phyloP scores from a whole-genome alignment of 371 early-diverging fungal genomes.

The Haplosporangium sp. region DNA sequence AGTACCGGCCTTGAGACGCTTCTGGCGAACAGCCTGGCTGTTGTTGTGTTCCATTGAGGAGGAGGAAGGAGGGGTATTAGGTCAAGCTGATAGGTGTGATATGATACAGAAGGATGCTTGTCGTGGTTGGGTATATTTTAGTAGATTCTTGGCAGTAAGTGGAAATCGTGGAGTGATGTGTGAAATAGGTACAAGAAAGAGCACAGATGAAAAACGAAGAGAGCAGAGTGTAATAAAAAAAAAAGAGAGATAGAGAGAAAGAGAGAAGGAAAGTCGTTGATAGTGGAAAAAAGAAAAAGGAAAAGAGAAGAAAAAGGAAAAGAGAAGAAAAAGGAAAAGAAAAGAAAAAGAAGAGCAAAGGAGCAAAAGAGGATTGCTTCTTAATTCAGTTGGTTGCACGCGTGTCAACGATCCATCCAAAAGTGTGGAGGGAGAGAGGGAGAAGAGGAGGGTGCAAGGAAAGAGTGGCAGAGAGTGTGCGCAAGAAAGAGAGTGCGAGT shows the following conservation, averaged over 20 bases:
- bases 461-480: background rate
- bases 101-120: background rate
- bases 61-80: background rate
- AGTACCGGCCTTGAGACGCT: slow-evolving; percentile 52
- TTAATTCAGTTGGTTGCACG: no score
- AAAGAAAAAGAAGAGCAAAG: background rate
- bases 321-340: background rate
- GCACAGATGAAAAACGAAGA: background rate
- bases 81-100: background rate
- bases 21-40: slow-evolving; percentile 39
- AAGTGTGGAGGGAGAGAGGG: no score
- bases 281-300: background rate
- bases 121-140: background rate
- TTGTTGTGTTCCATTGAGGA: slow-evolving; percentile 11
- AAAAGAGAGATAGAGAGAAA: background rate
- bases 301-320: background rate
- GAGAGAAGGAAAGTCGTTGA: background rate
- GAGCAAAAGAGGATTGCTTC: background rate
- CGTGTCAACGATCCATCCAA: no score
- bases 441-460: background rate
- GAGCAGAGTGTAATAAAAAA: background rate
- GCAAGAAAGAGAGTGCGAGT: background rate
- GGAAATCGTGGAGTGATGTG: background rate
- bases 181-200: background rate
- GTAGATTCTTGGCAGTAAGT: background rate